A percentile compares a stretch with the other conserved stretches of the same genome.
phyloP scores from a whole-genome alignment of 2,329 filamentous ascomycete species.

The Botrytis galanthina region DNA sequence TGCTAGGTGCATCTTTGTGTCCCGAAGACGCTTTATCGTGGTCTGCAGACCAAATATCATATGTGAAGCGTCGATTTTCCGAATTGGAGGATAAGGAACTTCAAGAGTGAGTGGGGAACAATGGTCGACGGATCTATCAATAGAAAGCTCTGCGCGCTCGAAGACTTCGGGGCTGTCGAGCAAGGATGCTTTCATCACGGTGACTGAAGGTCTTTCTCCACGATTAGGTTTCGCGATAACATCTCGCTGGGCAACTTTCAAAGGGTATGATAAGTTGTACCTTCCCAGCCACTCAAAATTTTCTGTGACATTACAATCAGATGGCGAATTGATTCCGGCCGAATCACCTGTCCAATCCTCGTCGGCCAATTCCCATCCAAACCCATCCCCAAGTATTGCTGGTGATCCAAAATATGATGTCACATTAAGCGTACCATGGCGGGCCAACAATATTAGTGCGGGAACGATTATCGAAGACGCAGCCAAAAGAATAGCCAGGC shows the following conservation, averaged over 20 bases:
- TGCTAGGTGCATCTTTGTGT: conserved; percentile 35
- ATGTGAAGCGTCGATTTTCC: conserved; percentile 49
- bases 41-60: conserved; percentile 47
- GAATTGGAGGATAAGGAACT: conserved; percentile 26
- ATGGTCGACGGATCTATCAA: conserved; percentile 23
- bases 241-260: conserved; percentile 35
- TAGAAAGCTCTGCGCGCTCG: conserved; percentile 28
- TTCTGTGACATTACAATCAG: conserved; percentile 1
- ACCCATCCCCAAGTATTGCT: background rate
- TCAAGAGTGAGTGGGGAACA: conserved; percentile 34
- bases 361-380: background rate
- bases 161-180: conserved; percentile 30
- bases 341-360: background rate
- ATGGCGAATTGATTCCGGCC: background rate
- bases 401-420: conserved; percentile 5
- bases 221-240: conserved; percentile 28
- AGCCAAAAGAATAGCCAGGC: background rate
- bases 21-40: conserved; percentile 34
- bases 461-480: conserved; percentile 6
- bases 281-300: conserved; percentile 11
- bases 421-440: background rate
- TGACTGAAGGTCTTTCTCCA: conserved; percentile 29
- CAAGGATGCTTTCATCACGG: conserved; percentile 32
- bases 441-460: conserved; percentile 1
- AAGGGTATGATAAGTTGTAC: conserved; percentile 35